Evolutionary conservation across 192 early-diverging fungal species (phyloP).

Genomic region (Coemansia sp.): DNA sequence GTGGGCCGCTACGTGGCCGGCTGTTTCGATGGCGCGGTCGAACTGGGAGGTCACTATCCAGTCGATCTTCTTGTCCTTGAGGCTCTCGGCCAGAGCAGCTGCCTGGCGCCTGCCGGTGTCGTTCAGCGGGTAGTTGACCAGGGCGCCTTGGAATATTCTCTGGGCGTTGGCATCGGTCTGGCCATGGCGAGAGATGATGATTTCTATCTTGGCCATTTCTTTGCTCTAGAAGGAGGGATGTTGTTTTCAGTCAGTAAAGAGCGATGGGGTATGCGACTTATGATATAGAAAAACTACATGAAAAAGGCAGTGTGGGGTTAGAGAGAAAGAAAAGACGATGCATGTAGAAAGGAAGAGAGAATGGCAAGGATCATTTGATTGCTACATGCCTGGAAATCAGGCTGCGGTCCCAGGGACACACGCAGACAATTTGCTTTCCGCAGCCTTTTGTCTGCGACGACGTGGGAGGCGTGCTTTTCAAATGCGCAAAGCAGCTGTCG

Average conservation of each 20-base stretch:
- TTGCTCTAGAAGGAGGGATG: too few species aligned
- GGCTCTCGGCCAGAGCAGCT: background rate
- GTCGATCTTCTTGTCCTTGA: background rate
- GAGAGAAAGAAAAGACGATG: background rate
- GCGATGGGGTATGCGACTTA: too few species aligned
- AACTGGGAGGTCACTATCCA: background rate
- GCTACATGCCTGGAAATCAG: slow-evolving; percentile 2
- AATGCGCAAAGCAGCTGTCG: slow-evolving; percentile 24
- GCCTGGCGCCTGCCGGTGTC: background rate
- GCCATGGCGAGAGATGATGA: background rate
- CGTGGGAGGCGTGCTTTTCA: slow-evolving; percentile 19
- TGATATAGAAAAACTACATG: too few species aligned
- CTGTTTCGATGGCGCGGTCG: background rate
- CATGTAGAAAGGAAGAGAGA: too few species aligned
- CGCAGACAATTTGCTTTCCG: background rate
- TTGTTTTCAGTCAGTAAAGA: too few species aligned
- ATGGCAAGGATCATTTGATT: background rate
- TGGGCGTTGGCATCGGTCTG: slow-evolving; percentile 4
- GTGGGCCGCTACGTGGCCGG: background rate
- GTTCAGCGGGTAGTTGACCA: background rate
- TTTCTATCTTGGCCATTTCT: background rate
- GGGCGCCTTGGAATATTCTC: background rate
- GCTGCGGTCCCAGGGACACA: slow-evolving; percentile 44
- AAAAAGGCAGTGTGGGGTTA: too few species aligned
- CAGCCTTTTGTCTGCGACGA: slow-evolving; percentile 16